Percentiles rank a stretch among this genome's conserved stretches.
Evolutionary conservation across 495 filamentous ascomycete genomes (phyloP).

Genomic region (Hypomontagnella monticulosa): DNA sequence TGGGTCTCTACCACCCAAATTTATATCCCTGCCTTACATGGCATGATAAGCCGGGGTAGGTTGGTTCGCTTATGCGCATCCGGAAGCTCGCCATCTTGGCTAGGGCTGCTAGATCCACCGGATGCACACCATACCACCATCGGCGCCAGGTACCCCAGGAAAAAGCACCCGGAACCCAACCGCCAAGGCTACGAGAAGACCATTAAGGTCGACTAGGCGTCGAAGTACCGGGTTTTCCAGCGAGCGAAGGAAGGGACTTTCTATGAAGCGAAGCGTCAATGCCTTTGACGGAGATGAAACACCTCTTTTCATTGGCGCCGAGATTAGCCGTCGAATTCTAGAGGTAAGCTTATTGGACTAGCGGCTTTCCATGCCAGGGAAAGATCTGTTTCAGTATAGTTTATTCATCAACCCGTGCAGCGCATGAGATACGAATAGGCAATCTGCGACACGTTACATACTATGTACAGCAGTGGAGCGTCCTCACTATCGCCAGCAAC

Average conservation of each 20-base stretch:
- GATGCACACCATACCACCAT: constrained; percentile 6
- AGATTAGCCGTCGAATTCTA: constrained; percentile 2
- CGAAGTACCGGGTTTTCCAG: not conserved
- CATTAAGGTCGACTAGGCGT: not conserved
- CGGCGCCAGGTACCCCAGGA: constrained; percentile 12
- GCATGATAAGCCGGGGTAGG: constrained; percentile 5
- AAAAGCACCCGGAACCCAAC: not conserved
- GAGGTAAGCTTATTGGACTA: not conserved
- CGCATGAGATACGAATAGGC: too few species aligned
- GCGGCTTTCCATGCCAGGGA: too few species aligned
- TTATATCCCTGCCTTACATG: constrained; percentile 6
- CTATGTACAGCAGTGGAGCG: too few species aligned
- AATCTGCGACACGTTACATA: too few species aligned
- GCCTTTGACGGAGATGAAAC: not conserved
- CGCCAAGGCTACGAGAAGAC: not conserved
- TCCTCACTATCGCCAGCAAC: too few species aligned
- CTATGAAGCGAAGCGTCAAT: not conserved
- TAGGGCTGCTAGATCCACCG: not conserved
- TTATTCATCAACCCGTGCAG: too few species aligned
- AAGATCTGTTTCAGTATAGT: too few species aligned
- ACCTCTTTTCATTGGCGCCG: not conserved
- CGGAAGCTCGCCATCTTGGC: constrained; percentile 21
- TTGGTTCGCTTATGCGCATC: constrained; percentile 22
- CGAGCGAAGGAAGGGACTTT: not conserved
- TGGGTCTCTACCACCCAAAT: constrained; percentile 17